Conservation (phyloP, 805 yeast genomes). For the Kregervanrija pseudodelftensis region DNA sequence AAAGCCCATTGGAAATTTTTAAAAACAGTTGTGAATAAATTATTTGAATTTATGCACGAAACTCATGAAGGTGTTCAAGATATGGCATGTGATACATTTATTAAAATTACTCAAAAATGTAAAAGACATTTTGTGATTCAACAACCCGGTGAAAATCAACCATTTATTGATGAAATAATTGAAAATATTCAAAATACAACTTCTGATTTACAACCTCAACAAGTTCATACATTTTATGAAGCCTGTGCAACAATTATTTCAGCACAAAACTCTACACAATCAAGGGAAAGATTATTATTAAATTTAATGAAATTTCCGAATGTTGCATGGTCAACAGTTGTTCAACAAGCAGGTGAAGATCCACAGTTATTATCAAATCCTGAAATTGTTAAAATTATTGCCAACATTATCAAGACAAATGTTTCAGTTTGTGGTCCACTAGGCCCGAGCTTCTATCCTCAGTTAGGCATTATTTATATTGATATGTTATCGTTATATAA, state of each 20-base stretch:
- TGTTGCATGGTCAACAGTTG: conserved; percentile 88
- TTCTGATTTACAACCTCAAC: conserved; percentile 91
- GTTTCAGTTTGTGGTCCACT: conserved; percentile 91
- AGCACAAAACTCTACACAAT: conserved; percentile 68
- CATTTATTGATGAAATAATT: conserved; percentile 87
- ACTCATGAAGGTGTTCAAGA: conserved; percentile 99
- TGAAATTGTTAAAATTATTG: conserved; percentile 86
- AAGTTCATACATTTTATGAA: conserved; percentile 94
- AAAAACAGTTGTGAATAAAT: conserved; percentile 90
- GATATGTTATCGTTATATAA: conserved; percentile 86
- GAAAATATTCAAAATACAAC: conserved; percentile 78
- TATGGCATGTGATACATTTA: conserved; percentile 99
- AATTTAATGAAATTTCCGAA: conserved; percentile 90
- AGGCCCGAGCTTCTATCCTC: conserved; percentile 87
- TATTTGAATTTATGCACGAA: conserved; percentile 98
- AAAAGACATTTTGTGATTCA: conserved; percentile 88
- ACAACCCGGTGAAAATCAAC: conserved; percentile 80
- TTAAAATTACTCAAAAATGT: conserved; percentile 91
- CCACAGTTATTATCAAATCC: conserved; percentile 68
- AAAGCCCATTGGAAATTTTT: conserved; percentile 98
- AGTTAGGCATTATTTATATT: conserved; percentile 76
- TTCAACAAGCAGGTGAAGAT: conserved; percentile 76
- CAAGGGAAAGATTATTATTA: conserved; percentile 62
- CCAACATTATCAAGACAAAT: conserved; percentile 90
- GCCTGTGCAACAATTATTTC: conserved; percentile 93